phyloP scores from a whole-genome alignment of 1,284 basidiomycete species.

The Entoloma clypeatum region DNA sequence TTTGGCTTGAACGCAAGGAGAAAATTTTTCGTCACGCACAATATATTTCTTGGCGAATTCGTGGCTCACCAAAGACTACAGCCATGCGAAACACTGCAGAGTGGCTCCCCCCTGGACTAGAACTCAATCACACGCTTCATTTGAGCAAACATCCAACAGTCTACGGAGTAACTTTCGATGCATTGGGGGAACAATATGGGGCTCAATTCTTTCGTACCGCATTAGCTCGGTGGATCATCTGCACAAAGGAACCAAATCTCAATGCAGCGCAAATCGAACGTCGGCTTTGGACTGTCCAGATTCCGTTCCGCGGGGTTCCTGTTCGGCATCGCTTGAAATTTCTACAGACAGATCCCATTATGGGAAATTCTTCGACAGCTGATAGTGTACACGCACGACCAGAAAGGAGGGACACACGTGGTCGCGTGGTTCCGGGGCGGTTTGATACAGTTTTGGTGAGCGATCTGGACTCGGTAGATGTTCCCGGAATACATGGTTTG shows the following conservation, averaged over 20 bases:
- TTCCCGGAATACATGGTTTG: too few species aligned
- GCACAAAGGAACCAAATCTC: constrained; percentile 14
- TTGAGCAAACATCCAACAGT: constrained; percentile 24
- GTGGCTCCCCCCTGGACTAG: constrained; percentile 16
- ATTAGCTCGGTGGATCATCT: constrained; percentile 24
- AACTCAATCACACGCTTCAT: constrained; percentile 10
- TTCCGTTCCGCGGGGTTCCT: constrained; percentile 12
- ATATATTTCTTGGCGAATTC: constrained; percentile 2
- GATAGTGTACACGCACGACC: constrained; percentile 19
- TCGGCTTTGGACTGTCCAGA: constrained; percentile 4
- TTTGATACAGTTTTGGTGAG: constrained; percentile 25
- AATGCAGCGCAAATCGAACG: constrained; percentile 10
- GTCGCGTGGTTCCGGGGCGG: constrained; percentile 7
- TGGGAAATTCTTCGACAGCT: constrained; percentile 3
- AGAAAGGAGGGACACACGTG: constrained; percentile 8
- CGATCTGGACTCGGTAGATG: too few species aligned
- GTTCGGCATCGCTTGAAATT: constrained; percentile 20
- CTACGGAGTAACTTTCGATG: constrained; percentile 15
- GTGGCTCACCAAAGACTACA: neutral
- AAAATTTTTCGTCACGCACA: constrained; percentile 6
- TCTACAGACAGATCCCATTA: constrained; percentile 9
- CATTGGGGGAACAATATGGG: constrained; percentile 21
- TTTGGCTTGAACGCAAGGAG: constrained; percentile 25
- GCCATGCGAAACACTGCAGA: constrained; percentile 1
- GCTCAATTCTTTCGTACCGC: constrained; percentile 25